Percentiles rank a stretch among this genome's conserved stretches.
phyloP scores from a whole-genome alignment of 305 asterid species.

The Fraxinus dipetala region DNA sequence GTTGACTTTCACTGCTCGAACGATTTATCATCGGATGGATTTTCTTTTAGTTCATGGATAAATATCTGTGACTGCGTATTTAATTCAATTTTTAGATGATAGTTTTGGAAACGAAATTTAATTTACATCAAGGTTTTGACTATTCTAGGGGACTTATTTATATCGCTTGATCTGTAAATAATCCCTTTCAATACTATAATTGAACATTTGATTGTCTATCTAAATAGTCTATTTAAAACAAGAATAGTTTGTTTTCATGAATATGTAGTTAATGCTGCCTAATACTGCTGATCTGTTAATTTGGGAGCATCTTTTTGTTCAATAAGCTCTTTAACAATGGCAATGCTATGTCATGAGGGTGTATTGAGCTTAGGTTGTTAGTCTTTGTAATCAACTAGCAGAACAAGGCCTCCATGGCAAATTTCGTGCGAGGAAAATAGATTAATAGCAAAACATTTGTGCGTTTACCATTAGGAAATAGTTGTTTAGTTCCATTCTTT shows the following conservation, averaged over 20 bases:
- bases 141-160: not conserved
- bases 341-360: not conserved
- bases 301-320: not conserved
- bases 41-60: not conserved
- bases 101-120: not conserved
- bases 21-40: not conserved
- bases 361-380: not conserved
- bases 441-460: not conserved
- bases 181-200: not conserved
- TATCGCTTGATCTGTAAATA: not conserved
- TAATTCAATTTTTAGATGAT: not conserved
- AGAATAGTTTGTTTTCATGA: not conserved
- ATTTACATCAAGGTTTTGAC: not conserved
- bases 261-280: not conserved
- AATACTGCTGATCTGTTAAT: not conserved
- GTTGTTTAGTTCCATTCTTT: not conserved
- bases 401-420: not conserved
- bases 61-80: not conserved
- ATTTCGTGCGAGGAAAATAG: not conserved
- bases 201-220: not conserved
- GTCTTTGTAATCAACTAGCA: not conserved
- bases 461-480: not conserved
- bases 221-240: not conserved
- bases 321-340: not conserved
- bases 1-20: not conserved